Percentiles rank a stretch among this genome's conserved stretches.
phyloP scores from a whole-genome alignment of 495 filamentous ascomycete species.

The Lichenothelia convexa region DNA sequence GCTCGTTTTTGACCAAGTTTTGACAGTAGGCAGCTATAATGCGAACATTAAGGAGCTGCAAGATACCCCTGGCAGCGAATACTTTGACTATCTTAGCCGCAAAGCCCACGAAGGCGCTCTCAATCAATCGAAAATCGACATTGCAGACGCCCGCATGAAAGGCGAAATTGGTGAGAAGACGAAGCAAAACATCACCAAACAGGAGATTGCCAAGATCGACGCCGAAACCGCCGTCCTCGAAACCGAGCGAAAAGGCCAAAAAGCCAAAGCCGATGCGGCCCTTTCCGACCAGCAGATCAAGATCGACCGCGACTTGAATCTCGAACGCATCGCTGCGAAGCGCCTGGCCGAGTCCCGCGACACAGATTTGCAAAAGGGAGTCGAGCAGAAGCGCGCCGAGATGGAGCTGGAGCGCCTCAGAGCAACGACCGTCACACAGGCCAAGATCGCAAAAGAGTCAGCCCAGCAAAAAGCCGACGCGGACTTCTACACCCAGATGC shows the following conservation, averaged over 20 bases:
- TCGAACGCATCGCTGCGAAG: conserved; percentile 50
- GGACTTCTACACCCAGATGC: conserved; percentile 27
- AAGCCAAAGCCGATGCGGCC: conserved; percentile 55
- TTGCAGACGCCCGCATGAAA: conserved; percentile 57
- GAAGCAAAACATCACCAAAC: conserved; percentile 56
- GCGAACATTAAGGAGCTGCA: conserved; percentile 71
- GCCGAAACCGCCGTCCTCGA: conserved; percentile 66
- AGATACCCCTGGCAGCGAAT: conserved; percentile 55
- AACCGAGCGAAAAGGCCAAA: conserved; percentile 65
- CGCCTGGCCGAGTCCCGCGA: conserved; percentile 54
- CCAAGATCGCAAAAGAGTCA: conserved; percentile 51
- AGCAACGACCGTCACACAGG: conserved; percentile 58
- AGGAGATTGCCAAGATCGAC: conserved; percentile 66
- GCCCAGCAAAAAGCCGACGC: conserved; percentile 61
- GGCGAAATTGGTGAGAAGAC: conserved; percentile 68
- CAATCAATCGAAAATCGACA: conserved; percentile 63
- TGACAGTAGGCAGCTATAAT: conserved; percentile 36
- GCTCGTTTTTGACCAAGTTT: neutral
- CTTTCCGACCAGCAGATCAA: conserved; percentile 50
- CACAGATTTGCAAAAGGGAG: conserved; percentile 55
- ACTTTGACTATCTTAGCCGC: conserved; percentile 58
- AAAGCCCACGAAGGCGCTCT: conserved; percentile 72
- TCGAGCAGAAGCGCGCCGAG: conserved; percentile 53
- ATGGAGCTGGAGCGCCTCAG: conserved; percentile 64
- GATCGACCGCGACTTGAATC: conserved; percentile 49